Evolutionary conservation across 257 asterid genomes (phyloP).

Genomic region (Leptodermis oblonga): DNA sequence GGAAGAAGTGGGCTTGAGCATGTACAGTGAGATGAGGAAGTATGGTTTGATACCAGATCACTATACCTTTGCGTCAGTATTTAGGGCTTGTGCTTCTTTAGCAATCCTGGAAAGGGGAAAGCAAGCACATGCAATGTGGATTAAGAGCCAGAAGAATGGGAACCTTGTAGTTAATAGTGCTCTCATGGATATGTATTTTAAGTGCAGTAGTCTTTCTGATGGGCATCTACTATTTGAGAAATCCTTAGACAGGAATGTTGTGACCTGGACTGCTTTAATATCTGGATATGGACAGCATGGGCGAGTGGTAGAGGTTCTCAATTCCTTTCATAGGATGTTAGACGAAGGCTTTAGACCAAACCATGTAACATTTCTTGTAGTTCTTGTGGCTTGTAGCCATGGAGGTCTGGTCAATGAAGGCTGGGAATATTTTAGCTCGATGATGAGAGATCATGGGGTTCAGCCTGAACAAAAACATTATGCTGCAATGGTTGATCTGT

Average conservation of each 20-base stretch:
- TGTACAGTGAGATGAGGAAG: slow-evolving; percentile 63
- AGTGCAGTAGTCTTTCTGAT: slow-evolving; percentile 79
- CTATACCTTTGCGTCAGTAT: slow-evolving; percentile 77
- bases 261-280: slow-evolving; percentile 87
- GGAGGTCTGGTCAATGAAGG: slow-evolving; percentile 81
- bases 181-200: slow-evolving; percentile 92
- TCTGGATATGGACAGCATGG: slow-evolving; percentile 90
- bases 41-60: slow-evolving; percentile 73
- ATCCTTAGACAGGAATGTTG: slow-evolving; percentile 61
- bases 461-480: slow-evolving; percentile 73
- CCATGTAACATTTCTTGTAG: slow-evolving; percentile 80
- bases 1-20: slow-evolving; percentile 67
- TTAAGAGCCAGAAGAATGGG: slow-evolving; percentile 53
- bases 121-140: slow-evolving; percentile 67
- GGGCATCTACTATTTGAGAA: slow-evolving; percentile 61
- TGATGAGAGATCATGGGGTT: slow-evolving; percentile 69
- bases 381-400: slow-evolving; percentile 90
- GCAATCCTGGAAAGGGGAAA: slow-evolving; percentile 82
- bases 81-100: slow-evolving; percentile 89
- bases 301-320: slow-evolving; percentile 57
- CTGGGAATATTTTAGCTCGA: slow-evolving; percentile 60
- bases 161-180: slow-evolving; percentile 80
- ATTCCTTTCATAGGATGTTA: slow-evolving; percentile 66
- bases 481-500: slow-evolving; percentile 77
- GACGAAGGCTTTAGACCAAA: slow-evolving; percentile 79